Evolutionary conservation across 169 alveolate species (phyloP), one percentile per base, ranked within the genome.

Genomic region (Plasmodium gonderi): DNA sequence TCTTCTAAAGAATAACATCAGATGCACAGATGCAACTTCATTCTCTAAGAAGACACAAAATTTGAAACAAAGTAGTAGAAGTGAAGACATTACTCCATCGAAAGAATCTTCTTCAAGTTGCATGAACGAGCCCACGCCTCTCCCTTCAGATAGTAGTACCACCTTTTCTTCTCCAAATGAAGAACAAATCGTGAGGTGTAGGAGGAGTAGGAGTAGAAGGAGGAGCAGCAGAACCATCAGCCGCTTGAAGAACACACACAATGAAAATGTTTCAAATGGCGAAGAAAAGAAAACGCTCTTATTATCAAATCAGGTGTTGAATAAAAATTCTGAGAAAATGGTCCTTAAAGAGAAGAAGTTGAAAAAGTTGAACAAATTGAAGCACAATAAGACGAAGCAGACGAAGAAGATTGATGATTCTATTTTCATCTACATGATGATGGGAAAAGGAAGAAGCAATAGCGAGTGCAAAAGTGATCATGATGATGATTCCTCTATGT

Each of bases 341-440:
- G 40, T 60, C n/a, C 14, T 23, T n/a, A 20, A 68, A 26, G 11
- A 90, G 45, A 93, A 74, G 26, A 40, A 67, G 2, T 45, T 36
- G 31, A 64, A 83, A 31, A 54, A 26, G 75, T 4, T 20, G 14
- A 45, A 77, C 0, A n/a, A 5, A n/a, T n/a, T n/a, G 26, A n/a
- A 23, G 26, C 8, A 1, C 14, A 49, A 38, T 6, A 33, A 29
- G 14, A 31, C 45, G 11, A 31, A 60, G 54, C 29, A 44, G 45
- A 45, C 42, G 38, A 54, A 91, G 12, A 91, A 36, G 60, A 83
- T 49, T 29, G 72, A 42, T 26, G 91, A 90, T 14, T 26, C 92
- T 8, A 36, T 36, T 33, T 49, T 72, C 8, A 33, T 36, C 36
- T 49, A 69, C 91, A 89, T 79, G 38, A 77, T 79, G 81, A 79